Evolutionary conservation across 768 basidiomycete genomes (phyloP), one percentile per base, ranked within the genome.

Genomic region (Gelatoporia subvermispora): DNA sequence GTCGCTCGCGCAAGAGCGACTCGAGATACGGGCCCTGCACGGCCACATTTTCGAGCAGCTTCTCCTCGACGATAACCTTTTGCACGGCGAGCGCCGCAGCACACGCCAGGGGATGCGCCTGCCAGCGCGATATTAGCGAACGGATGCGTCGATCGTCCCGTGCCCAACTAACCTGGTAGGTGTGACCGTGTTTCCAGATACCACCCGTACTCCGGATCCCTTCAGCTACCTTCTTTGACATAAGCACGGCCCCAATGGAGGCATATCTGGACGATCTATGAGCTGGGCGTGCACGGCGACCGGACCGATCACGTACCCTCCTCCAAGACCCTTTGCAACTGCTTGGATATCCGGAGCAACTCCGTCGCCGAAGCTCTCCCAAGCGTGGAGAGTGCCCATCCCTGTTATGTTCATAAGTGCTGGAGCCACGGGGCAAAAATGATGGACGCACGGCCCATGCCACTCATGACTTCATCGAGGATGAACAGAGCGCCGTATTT

Each of bases 401-500:
- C 89, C 87, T 90, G 37, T 16, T 2, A 42, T 39, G 28, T 43
- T 39, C 41, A 50, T 22, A 21, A 31, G 39, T 34, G 5, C 3
- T 37, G 22, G 35, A 38, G 15, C 3, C 18, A 15, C 20, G 38
- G 9, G 22, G 17, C 21, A 18, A 4, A 38, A n/a, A 17, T 25
- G 28, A 11, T 45, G 28, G 7, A 73, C 86, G 67, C 61, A 85
- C 90, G 81, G 49, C 91, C 89, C 85, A 93, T 91, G 38, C 90
- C 90, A 61, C 84, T 82, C 91, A 94, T 93, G 40, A 93, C 87
- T 67, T 94, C 93, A 59, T 95, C 93, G 31, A 93, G 75, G 36
- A 93, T 89, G 64, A 93, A 84, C 16, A 95, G 66, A 1, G 80
- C 87, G 57, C 55, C 74, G 57, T 59, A 84, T 65, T 85, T 89